These are phyloP conservation scores for Candida verbasci DNA, from an alignment of 805 yeast genomes.

Conservation along the genomic window DNA sequence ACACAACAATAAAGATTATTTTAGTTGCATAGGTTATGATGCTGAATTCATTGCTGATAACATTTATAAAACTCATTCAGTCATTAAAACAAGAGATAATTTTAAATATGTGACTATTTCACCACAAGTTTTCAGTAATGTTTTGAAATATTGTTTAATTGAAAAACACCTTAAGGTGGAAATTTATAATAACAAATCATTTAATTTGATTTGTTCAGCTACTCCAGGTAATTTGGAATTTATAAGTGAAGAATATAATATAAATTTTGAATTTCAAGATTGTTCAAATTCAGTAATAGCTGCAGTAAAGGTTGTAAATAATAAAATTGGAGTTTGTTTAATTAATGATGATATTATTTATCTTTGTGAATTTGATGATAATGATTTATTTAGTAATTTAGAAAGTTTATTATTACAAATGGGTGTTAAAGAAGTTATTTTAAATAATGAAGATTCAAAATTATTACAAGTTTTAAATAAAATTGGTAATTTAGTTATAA, in stretches of 20 bases:
- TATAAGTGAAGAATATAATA: slow-evolving; percentile 30
- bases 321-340: slow-evolving; percentile 71
- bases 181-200: slow-evolving; percentile 60
- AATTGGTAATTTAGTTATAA: slow-evolving; percentile 70
- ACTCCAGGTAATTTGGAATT: slow-evolving; percentile 87
- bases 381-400: slow-evolving; percentile 79
- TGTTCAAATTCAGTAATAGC: slow-evolving; percentile 39
- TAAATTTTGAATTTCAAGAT: slow-evolving; percentile 49
- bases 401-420: slow-evolving; percentile 85
- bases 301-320: slow-evolving; percentile 33
- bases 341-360: slow-evolving; percentile 69
- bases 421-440: slow-evolving; percentile 80
- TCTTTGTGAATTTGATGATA: slow-evolving; percentile 76
- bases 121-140: slow-evolving; percentile 62
- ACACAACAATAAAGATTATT: slow-evolving; percentile 67
- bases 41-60: slow-evolving; percentile 79
- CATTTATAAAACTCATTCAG: slow-evolving; percentile 80
- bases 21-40: slow-evolving; percentile 66
- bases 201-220: slow-evolving; percentile 57
- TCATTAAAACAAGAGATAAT: slow-evolving; percentile 53
- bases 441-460: slow-evolving; percentile 58
- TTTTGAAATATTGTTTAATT: slow-evolving; percentile 63
- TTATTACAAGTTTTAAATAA: slow-evolving; percentile 64
- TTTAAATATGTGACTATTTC: slow-evolving; percentile 71
- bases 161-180: slow-evolving; percentile 76